phyloP scores from a whole-genome alignment of 257 asterid species.

The Striga asiatica region DNA sequence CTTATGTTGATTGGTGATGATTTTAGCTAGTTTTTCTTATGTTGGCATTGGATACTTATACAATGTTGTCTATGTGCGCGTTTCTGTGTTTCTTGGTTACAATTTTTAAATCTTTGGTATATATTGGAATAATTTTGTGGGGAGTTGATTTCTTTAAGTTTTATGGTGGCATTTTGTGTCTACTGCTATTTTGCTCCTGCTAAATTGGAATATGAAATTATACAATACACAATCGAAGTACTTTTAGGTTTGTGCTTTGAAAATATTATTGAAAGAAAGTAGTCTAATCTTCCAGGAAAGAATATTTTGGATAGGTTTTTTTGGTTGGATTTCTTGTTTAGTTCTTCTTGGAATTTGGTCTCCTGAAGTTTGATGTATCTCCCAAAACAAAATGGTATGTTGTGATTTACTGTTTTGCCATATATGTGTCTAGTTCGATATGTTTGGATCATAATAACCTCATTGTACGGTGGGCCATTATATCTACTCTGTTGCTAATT shows the following conservation, averaged over 20 bases:
- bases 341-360: background rate
- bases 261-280: background rate
- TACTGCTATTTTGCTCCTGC: background rate
- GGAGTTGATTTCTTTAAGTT: background rate
- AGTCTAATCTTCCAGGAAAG: background rate
- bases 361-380: conserved; percentile 4
- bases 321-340: background rate
- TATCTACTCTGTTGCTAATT: background rate
- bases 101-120: conserved; percentile 7
- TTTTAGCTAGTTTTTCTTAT: background rate
- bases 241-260: background rate
- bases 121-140: background rate
- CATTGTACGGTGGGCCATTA: background rate
- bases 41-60: conserved; percentile 8
- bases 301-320: conserved; percentile 3
- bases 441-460: too few species aligned
- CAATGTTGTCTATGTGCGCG: too few species aligned
- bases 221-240: background rate
- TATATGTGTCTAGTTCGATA: conserved; percentile 4
- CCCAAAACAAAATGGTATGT: background rate
- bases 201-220: conserved; percentile 6
- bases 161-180: background rate
- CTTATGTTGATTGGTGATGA: background rate
- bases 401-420: background rate
- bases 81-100: background rate